Evolutionary conservation across 2,329 filamentous ascomycete species (phyloP), one percentile per base, ranked within the genome.

Genomic region (Ophiostoma novo-ulmi): DNA sequence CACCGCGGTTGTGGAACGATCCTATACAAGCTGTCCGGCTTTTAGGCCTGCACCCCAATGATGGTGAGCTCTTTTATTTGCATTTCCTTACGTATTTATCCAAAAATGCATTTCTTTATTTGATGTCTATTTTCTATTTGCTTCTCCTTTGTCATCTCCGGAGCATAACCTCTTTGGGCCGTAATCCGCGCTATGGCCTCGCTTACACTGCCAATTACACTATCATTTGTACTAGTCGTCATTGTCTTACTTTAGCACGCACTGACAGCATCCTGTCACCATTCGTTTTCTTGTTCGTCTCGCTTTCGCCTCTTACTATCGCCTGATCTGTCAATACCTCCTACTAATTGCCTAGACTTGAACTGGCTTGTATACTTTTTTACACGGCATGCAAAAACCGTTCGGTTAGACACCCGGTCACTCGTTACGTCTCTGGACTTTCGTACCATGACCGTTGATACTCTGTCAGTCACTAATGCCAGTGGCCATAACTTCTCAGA

Each of bases 1-100:
- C 82, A 5, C 83, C 84, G 26, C 81, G 79, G 5, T 77, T 88
- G 22, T 88, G 85, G 86, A 79, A 79, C 72, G 82, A 87, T 74
- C 80, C 85, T 13, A 75, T 87, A 22, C 75, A 77, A 22, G 76
- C 79, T 1, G 78, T 79, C 35, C 78, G 80, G 72, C 75, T 73
- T 1, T 77, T 81, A 10, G 81, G 81, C 6, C 75, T 84, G 35
- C 79, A 82, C 71, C 80, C 81, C 14, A 80, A 80, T 73, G 78
- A 75, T 17, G 74, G 76, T 74, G 72, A 71, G 75, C 70, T 35
- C 61, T 64, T 17, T 26, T 44, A 22, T 41, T 17, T 61, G 22
- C 11, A 38, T 35, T n/a, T 20, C 6, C 22, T 67, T 22, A 26
- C 26, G 14, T n/a, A 55, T 55, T 58, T 55, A 20, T 26, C 7